These are phyloP conservation scores for Takashimella tepidaria DNA, from an alignment of 1,284 basidiomycete species.

Conservation along the genomic window DNA sequence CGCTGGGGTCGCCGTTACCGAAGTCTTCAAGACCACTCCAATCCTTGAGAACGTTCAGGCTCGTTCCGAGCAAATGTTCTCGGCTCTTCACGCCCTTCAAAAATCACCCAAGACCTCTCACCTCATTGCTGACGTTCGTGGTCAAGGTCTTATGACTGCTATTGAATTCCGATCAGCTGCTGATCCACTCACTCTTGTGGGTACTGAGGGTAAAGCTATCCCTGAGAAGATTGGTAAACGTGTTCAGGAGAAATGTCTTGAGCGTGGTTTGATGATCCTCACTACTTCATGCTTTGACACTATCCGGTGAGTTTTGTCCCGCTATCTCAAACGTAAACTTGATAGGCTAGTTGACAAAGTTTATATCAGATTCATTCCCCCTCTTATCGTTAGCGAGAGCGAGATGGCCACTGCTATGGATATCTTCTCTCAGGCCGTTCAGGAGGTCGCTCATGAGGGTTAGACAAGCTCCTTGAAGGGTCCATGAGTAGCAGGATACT, in stretches of 20 bases:
- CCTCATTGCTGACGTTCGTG: constrained; percentile 49
- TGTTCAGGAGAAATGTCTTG: constrained; percentile 74
- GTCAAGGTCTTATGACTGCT: constrained; percentile 48
- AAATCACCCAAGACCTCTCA: constrained; percentile 49
- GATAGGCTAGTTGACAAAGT: no score
- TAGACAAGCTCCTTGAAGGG: no score
- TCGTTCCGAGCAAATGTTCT: constrained; percentile 68
- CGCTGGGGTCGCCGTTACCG: constrained; percentile 72
- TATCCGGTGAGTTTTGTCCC: constrained; percentile 22
- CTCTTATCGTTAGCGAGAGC: constrained; percentile 60
- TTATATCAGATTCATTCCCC: constrained; percentile 63
- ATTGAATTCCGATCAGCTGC: constrained; percentile 32
- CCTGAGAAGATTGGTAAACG: constrained; percentile 65
- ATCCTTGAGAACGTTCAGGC: constrained; percentile 71
- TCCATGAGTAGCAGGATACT: no score
- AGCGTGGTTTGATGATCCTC: constrained; percentile 70
- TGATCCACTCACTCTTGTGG: constrained; percentile 28
- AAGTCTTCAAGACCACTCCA: constrained; percentile 70
- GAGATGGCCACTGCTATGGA: constrained; percentile 59
- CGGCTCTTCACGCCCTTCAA: constrained; percentile 52
- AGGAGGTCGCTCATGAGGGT: constrained; percentile 58
- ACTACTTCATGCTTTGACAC: constrained; percentile 49
- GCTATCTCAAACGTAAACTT: constrained; percentile 7
- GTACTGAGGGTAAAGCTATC: constrained; percentile 46
- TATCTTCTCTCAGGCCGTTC: constrained; percentile 60